Percentiles rank a stretch among this genome's conserved stretches.
Evolutionary conservation across 345 rosid genomes (phyloP).

Genomic region (Gossypium stocksii): DNA sequence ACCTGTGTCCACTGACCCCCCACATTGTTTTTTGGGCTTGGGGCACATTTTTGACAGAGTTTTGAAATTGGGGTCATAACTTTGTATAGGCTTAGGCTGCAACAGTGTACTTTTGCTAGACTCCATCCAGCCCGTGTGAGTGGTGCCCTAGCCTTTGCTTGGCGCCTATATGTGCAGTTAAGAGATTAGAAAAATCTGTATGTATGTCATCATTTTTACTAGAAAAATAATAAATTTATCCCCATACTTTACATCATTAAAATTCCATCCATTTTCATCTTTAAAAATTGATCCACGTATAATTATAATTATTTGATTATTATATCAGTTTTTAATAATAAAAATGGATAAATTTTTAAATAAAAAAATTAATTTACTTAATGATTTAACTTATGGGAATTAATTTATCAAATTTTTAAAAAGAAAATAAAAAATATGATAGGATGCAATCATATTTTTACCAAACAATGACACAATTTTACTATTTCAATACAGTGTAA

Average conservation of each 20-base stretch:
- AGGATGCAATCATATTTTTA: too few species aligned
- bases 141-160: background rate
- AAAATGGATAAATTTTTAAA: too few species aligned
- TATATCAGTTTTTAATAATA: too few species aligned
- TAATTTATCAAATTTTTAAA: too few species aligned
- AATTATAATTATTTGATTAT: too few species aligned
- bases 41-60: background rate
- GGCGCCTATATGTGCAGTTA: background rate
- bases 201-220: too few species aligned
- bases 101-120: background rate
- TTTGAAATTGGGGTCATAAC: background rate
- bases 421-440: background rate
- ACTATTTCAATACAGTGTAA: background rate
- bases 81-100: background rate
- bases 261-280: fast-evolving
- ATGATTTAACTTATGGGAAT: too few species aligned
- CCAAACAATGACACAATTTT: background rate
- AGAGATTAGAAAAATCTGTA: background rate
- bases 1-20: slow-evolving; percentile 22
- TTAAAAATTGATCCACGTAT: fast-evolving
- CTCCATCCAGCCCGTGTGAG: slow-evolving; percentile 5
- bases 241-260: too few species aligned
- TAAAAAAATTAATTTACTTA: too few species aligned
- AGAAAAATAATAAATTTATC: too few species aligned
- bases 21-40: background rate